These are phyloP conservation scores for Vinca minor DNA, from an alignment of 257 asterid genomes.

Conservation along the genomic window DNA sequence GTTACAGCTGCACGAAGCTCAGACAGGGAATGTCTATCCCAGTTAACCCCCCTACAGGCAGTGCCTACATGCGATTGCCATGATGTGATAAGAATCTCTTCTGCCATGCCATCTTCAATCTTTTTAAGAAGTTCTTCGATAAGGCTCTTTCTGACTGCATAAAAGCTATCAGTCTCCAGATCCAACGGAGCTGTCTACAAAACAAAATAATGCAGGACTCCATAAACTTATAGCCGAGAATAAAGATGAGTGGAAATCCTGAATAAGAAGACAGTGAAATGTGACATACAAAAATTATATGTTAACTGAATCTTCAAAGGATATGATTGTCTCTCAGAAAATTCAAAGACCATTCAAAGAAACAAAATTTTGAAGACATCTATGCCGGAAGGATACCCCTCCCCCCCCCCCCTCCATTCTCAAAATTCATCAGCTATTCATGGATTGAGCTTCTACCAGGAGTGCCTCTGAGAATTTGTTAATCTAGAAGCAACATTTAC, in stretches of 20 bases:
- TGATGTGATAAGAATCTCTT: conserved; percentile 64
- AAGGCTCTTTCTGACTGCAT: conserved; percentile 50
- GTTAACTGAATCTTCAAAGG: not conserved
- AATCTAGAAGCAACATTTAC: not conserved
- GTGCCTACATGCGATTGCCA: conserved; percentile 71
- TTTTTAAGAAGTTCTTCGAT: conserved; percentile 54
- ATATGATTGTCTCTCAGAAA: not conserved
- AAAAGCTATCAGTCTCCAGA: conserved; percentile 75
- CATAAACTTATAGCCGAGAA: not conserved
- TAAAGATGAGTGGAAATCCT: not conserved
- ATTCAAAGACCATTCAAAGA: not conserved
- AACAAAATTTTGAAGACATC: not conserved
- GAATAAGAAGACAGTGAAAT: not conserved
- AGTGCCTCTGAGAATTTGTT: not conserved
- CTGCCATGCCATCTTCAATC: conserved; percentile 68
- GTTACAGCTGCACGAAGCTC: conserved; percentile 71
- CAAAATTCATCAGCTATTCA: not conserved
- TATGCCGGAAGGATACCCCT: not conserved
- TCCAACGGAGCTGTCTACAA: conserved; percentile 89
- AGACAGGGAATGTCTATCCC: conserved; percentile 69
- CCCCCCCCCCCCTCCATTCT: not conserved
- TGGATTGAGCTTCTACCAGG: not conserved
- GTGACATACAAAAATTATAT: not conserved
- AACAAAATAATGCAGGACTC: not conserved
- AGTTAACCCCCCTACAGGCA: conserved; percentile 75